These are phyloP conservation scores for Ceratobasidium sp. DNA, from an alignment of 1,284 basidiomycete genomes.

Conservation along the genomic window DNA sequence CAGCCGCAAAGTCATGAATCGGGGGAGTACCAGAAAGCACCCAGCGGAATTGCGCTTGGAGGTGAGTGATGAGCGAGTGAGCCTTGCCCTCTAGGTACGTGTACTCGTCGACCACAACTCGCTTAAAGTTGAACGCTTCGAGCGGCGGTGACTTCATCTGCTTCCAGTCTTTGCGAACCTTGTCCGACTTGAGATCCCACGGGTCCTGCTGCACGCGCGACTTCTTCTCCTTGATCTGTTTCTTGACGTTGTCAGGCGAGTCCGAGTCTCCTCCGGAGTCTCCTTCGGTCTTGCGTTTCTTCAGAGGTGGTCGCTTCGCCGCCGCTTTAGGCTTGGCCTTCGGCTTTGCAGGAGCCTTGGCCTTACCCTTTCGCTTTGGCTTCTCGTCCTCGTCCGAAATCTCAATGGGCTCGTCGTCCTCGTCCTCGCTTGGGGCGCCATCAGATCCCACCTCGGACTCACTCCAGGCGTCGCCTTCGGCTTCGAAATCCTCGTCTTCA, in stretches of 20 bases:
- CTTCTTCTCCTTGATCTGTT: constrained; percentile 53
- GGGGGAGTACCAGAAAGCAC: constrained; percentile 97
- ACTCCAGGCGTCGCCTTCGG: constrained; percentile 54
- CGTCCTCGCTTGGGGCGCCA: constrained; percentile 64
- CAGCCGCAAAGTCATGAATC: constrained; percentile 88
- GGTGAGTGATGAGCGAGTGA: constrained; percentile 81
- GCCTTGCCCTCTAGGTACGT: constrained; percentile 90
- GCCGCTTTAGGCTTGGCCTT: constrained; percentile 52
- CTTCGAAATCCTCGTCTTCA: constrained; percentile 51
- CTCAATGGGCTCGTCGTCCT: constrained; percentile 43
- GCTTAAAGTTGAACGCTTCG: constrained; percentile 92
- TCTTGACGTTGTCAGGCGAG: constrained; percentile 55
- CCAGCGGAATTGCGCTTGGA: constrained; percentile 88
- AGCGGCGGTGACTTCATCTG: constrained; percentile 86
- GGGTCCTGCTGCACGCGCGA: constrained; percentile 77
- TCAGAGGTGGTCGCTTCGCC: constrained; percentile 57
- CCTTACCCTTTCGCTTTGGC: constrained; percentile 53
- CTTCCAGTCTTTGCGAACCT: constrained; percentile 81
- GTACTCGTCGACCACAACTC: constrained; percentile 94
- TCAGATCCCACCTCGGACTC: constrained; percentile 45
- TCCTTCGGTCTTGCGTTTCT: constrained; percentile 62
- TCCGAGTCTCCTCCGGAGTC: constrained; percentile 56
- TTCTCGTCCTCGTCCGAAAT: constrained; percentile 42
- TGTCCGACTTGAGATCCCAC: constrained; percentile 79
- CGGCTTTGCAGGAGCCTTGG: constrained; percentile 55